Percentiles rank a stretch among this genome's conserved stretches.
Evolutionary conservation across 768 basidiomycete species (phyloP).

Genomic region (Chlorophyllum brunneum): DNA sequence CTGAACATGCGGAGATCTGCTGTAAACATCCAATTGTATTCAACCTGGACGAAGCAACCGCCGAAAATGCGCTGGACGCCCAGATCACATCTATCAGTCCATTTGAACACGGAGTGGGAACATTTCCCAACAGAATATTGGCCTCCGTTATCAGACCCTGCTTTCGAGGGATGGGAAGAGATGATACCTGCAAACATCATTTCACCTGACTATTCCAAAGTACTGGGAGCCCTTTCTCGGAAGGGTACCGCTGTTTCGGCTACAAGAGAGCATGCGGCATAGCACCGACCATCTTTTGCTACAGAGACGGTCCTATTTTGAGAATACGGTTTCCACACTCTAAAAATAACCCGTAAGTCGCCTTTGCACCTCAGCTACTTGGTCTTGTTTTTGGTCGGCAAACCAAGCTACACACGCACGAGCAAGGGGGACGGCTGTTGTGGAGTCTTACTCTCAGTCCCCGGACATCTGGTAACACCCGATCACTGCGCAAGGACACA

Average conservation of each 20-base stretch:
- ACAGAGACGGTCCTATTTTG: neutral
- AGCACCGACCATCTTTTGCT: neutral
- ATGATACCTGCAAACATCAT: too few species aligned
- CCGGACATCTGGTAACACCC: neutral
- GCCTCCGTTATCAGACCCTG: neutral
- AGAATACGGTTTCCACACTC: neutral
- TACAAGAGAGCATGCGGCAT: neutral
- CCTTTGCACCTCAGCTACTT: neutral
- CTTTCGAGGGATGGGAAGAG: too few species aligned
- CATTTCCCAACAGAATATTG: neutral
- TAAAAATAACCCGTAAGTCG: neutral
- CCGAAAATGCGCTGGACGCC: neutral
- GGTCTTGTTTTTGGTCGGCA: neutral
- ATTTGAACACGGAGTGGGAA: neutral
- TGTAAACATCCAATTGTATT: too few species aligned
- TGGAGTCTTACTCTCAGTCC: neutral
- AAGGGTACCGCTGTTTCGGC: slow-evolving; percentile 1
- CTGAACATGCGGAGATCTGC: too few species aligned
- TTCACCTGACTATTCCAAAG: neutral
- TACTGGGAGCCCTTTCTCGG: neutral
- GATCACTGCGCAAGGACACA: neutral
- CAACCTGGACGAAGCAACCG: neutral
- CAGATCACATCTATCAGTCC: neutral
- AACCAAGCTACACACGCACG: neutral
- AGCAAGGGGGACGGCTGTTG: neutral